These are phyloP conservation scores for Quercus variabilis DNA, from an alignment of 306 rosid species.

Conservation along the genomic window DNA sequence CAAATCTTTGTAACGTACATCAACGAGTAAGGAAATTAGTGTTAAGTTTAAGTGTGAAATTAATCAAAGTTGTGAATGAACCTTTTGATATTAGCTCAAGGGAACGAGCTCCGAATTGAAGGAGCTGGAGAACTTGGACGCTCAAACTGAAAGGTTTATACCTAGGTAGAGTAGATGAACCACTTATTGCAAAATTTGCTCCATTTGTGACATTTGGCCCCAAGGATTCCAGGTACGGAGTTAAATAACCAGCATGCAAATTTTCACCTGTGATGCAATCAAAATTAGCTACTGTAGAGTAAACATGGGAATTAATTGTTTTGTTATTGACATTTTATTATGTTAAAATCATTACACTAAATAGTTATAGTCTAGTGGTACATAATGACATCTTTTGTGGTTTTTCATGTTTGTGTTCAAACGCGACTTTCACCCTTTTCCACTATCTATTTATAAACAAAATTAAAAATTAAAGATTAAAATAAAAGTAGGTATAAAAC, in stretches of 20 bases:
- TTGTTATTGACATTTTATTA: no score
- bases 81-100: conserved; percentile 20
- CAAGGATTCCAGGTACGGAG: conserved; percentile 23
- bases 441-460: no score
- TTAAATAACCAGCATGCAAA: conserved; percentile 1
- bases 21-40: background rate
- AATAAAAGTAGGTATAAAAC: no score
- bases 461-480: no score
- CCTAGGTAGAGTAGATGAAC: conserved; percentile 17
- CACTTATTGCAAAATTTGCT: conserved; percentile 28
- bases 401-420: no score
- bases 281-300: background rate
- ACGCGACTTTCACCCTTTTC: no score
- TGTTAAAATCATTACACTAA: no score
- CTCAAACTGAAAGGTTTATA: conserved; percentile 19
- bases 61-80: background rate
- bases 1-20: background rate
- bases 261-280: conserved; percentile 18
- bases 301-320: background rate
- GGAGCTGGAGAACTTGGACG: conserved; percentile 29
- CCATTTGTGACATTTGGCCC: conserved; percentile 29
- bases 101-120: conserved; percentile 24
- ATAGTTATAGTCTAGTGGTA: no score
- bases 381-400: no score
- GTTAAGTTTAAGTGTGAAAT: no score